Evolutionary conservation across 805 yeast species (phyloP), one percentile per base, ranked within the genome.

Genomic region (Candida piceae): DNA sequence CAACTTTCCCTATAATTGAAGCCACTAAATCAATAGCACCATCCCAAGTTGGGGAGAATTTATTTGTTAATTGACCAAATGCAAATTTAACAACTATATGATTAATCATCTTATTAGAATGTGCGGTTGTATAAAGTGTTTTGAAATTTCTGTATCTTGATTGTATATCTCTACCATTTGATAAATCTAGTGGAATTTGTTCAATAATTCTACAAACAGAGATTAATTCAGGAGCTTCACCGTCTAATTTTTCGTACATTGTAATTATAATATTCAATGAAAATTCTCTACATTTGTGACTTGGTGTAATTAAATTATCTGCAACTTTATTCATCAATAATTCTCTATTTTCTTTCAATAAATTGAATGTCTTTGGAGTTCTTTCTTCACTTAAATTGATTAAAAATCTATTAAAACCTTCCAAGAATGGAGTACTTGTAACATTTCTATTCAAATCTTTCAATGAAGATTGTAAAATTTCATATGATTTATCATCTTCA

Each of bases 41-140:
- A 15, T 75, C 72, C 95, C 96, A 88, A 11, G 83, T 70, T 1
- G 97, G 97, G 38, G 86, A 83, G 48, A 90, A 87, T 40, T 76
- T 74, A 23, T 79, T 78, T 4, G 86, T 68, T 29, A 89, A 60
- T 41, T 84, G 69, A 23, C 97, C 97, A 46, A 83, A 71, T 26
- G 78, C 37, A 48, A 70, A 77, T 16, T 66, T 67, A 26, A 73
- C 64, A 22, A 74, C 66, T 12, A 70, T 41, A 44, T 58, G 9
- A 46, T 52, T 53, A 7, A 42, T 37, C 10, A 54, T 32, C 2
- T 35, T 46, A 19, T 61, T 63, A 4, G 55, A 32, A 1, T 32
- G 29, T n/a, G 44, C 42, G 12, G 56, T 51, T 29, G 60, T 50
- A 50, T 62, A 78, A 4, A 60, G 68, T 6, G 60, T 49, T 1